Evolutionary conservation across 139 green algal genomes (phyloP).

Genomic region (Penium margaritaceum): DNA sequence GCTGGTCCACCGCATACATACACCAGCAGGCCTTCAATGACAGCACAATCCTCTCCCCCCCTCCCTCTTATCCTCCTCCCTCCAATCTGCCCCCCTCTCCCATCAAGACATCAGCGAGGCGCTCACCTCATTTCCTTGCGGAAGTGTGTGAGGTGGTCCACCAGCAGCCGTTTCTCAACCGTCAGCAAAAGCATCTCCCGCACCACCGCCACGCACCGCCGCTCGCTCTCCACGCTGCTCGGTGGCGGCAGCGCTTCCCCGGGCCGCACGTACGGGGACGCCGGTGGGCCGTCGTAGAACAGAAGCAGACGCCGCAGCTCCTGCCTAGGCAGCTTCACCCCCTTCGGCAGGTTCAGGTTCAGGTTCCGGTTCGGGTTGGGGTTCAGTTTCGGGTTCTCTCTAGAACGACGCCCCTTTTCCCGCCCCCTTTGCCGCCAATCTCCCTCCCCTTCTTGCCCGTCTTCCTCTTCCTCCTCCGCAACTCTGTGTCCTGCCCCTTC

Average conservation of each 20-base stretch:
- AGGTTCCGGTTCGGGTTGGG: background rate
- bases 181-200: constrained; percentile 34
- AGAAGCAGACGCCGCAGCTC: constrained; percentile 15
- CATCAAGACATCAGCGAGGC: too few species aligned
- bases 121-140: too few species aligned
- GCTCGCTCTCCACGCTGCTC: constrained; percentile 4
- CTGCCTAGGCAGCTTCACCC: constrained; percentile 16
- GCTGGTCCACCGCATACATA: too few species aligned
- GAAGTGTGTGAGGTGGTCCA: constrained; percentile 42
- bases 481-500: too few species aligned
- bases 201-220: constrained; percentile 19
- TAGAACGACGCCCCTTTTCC: background rate
- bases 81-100: too few species aligned
- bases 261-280: constrained; percentile 21
- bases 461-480: background rate
- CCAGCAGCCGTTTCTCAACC: constrained; percentile 31
- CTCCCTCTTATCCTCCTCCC: too few species aligned
- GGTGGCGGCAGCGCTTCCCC: background rate
- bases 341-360: constrained; percentile 25
- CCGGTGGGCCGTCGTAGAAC: constrained; percentile 12
- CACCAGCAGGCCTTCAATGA: too few species aligned
- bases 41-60: too few species aligned
- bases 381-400: background rate
- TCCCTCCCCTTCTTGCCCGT: background rate
- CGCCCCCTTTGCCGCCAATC: background rate